phyloP scores from a whole-genome alignment of 2,329 filamentous ascomycete genomes.

The Aspergillus aculeatinus region DNA sequence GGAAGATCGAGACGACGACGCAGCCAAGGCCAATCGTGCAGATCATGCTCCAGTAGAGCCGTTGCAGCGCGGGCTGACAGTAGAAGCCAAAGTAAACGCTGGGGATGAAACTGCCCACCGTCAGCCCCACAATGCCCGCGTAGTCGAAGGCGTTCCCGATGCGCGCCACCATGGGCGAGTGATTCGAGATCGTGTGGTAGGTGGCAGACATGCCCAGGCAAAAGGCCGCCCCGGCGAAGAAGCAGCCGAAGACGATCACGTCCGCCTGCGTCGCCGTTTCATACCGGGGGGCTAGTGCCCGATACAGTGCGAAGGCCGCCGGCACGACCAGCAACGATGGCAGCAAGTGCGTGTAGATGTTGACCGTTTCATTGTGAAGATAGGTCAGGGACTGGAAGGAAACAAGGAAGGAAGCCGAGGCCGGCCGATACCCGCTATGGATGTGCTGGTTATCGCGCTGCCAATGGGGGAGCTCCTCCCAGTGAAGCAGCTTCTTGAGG shows the following conservation, averaged over 20 bases:
- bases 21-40: conserved; percentile 74
- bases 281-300: conserved; percentile 64
- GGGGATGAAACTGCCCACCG: conserved; percentile 87
- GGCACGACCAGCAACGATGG: conserved; percentile 62
- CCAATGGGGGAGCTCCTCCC: conserved; percentile 55
- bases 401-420: conserved; percentile 59
- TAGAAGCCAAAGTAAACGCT: conserved; percentile 85
- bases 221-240: conserved; percentile 70
- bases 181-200: conserved; percentile 82
- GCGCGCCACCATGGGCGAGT: conserved; percentile 72
- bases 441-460: conserved; percentile 70
- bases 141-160: conserved; percentile 95
- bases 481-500: conserved; percentile 45
- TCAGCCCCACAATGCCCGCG: conserved; percentile 85
- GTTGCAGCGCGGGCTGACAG: conserved; percentile 65
- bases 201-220: conserved; percentile 80
- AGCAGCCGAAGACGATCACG: conserved; percentile 71
- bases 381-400: conserved; percentile 61
- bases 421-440: conserved; percentile 62
- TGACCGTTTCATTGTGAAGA: conserved; percentile 68
- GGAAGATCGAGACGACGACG: conserved; percentile 71
- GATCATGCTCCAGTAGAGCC: conserved; percentile 76
- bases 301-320: conserved; percentile 55
- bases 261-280: conserved; percentile 61
- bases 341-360: conserved; percentile 70